Conservation (phyloP, 768 basidiomycete species). For the Saitozyma podzolica region DNA sequence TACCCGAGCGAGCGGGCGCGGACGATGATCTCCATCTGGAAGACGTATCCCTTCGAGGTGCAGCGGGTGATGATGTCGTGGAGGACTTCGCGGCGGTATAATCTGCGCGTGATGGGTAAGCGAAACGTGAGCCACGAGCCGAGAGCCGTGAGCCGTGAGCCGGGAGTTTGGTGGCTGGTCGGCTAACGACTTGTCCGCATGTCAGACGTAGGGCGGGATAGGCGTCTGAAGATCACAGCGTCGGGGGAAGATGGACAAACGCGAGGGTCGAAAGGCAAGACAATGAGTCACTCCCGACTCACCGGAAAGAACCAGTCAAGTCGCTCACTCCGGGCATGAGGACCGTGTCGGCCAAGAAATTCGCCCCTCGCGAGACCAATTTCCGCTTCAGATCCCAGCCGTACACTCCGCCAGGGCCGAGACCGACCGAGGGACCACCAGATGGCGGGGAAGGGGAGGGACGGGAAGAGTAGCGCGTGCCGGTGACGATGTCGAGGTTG, state of each 20-base stretch:
- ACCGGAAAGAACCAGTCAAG: slow-evolving; percentile 88
- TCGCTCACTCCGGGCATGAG: slow-evolving; percentile 84
- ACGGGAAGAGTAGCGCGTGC: slow-evolving; percentile 71
- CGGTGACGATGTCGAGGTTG: slow-evolving; percentile 89
- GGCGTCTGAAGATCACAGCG: not conserved
- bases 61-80: slow-evolving; percentile 80
- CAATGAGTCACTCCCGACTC: slow-evolving; percentile 33
- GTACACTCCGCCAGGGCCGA: slow-evolving; percentile 75
- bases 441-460: slow-evolving; percentile 53
- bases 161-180: not conserved
- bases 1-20: slow-evolving; percentile 80
- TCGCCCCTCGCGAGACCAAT: slow-evolving; percentile 81
- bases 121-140: not conserved
- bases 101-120: slow-evolving; percentile 53
- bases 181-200: not conserved
- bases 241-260: not conserved
- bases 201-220: not conserved
- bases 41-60: slow-evolving; percentile 86
- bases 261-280: not conserved
- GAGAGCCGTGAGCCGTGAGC: too few relatives aligned
- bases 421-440: slow-evolving; percentile 50
- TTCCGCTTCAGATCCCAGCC: slow-evolving; percentile 92
- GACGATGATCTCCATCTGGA: slow-evolving; percentile 99
- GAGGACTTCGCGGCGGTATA: slow-evolving; percentile 75
- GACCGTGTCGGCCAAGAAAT: slow-evolving; percentile 83